These are phyloP conservation scores for Xanthoconium separans DNA, from an alignment of 1,284 basidiomycete species.

Conservation along the genomic window DNA sequence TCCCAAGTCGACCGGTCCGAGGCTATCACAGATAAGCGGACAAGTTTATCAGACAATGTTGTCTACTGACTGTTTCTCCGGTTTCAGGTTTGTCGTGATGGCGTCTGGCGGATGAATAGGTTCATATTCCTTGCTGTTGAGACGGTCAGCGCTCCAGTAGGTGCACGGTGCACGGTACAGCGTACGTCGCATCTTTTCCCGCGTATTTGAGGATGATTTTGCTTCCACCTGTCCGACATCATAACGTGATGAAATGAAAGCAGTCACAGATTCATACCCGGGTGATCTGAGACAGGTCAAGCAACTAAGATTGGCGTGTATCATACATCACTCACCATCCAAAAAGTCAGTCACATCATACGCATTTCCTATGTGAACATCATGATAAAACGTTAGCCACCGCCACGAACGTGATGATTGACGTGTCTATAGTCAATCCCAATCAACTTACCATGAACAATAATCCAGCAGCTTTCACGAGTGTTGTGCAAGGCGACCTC, in stretches of 20 bases:
- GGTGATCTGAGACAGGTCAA: slow-evolving; percentile 52
- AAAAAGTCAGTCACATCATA: slow-evolving; percentile 81
- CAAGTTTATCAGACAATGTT: not conserved
- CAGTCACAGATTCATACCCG: slow-evolving; percentile 40
- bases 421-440: not conserved
- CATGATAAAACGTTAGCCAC: slow-evolving; percentile 1
- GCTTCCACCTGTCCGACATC: slow-evolving; percentile 45
- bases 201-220: slow-evolving; percentile 71
- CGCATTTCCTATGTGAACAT: slow-evolving; percentile 46
- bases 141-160: not conserved
- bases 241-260: not conserved
- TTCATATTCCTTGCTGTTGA: slow-evolving; percentile 59
- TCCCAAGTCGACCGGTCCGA: slow-evolving; percentile 67
- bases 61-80: slow-evolving; percentile 65
- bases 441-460: slow-evolving; percentile 67
- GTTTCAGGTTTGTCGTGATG: slow-evolving; percentile 78
- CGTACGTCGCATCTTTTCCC: slow-evolving; percentile 73
- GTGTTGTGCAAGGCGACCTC: slow-evolving; percentile 70
- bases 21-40: slow-evolving; percentile 36
- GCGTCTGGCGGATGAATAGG: slow-evolving; percentile 88
- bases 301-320: slow-evolving; percentile 4
- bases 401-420: not conserved
- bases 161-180: not conserved
- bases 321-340: slow-evolving; percentile 41
- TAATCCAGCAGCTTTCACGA: slow-evolving; percentile 83